Percentiles rank a stretch among this genome's conserved stretches.
phyloP scores from a whole-genome alignment of 169 alveolate species.

The Blepharisma undulans region DNA sequence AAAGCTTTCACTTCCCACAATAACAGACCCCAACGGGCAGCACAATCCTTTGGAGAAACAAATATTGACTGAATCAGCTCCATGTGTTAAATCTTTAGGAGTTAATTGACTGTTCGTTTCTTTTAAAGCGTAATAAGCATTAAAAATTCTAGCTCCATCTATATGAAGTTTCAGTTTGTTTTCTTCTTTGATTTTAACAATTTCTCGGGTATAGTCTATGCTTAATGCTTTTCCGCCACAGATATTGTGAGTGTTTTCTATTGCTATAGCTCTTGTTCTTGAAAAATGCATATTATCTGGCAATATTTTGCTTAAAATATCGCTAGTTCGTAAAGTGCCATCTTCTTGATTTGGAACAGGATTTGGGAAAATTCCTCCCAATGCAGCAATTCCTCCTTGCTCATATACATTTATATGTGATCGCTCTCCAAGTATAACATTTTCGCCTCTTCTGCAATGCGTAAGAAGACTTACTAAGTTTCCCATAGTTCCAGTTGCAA shows the following conservation, averaged over 20 bases:
- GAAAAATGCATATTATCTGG: slow-evolving; percentile 36
- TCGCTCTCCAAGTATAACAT: slow-evolving; percentile 54
- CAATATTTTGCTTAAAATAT: slow-evolving; percentile 9
- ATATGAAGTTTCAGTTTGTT: slow-evolving; percentile 45
- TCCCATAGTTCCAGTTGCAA: slow-evolving; percentile 70
- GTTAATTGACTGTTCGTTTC: background rate
- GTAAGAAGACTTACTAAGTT: slow-evolving; percentile 41
- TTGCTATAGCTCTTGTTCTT: slow-evolving; percentile 38
- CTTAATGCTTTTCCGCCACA: slow-evolving; percentile 54
- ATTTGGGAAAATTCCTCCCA: slow-evolving; percentile 58
- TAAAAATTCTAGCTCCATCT: slow-evolving; percentile 70
- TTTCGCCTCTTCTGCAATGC: slow-evolving; percentile 56
- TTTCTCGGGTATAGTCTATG: slow-evolving; percentile 22
- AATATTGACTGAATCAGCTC: slow-evolving; percentile 49
- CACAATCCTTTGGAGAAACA: slow-evolving; percentile 71
- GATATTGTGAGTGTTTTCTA: slow-evolving; percentile 65
- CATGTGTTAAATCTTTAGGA: background rate
- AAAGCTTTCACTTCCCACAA: slow-evolving; percentile 54
- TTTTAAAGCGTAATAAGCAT: slow-evolving; percentile 51
- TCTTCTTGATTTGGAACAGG: slow-evolving; percentile 47
- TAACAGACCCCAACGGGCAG: slow-evolving; percentile 67
- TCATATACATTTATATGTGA: slow-evolving; percentile 59
- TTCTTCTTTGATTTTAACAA: slow-evolving; percentile 17
- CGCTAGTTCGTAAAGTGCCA: slow-evolving; percentile 54
- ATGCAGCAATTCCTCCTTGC: slow-evolving; percentile 62